phyloP scores from a whole-genome alignment of 345 rosid genomes.

The Mallotus nudiflorus region DNA sequence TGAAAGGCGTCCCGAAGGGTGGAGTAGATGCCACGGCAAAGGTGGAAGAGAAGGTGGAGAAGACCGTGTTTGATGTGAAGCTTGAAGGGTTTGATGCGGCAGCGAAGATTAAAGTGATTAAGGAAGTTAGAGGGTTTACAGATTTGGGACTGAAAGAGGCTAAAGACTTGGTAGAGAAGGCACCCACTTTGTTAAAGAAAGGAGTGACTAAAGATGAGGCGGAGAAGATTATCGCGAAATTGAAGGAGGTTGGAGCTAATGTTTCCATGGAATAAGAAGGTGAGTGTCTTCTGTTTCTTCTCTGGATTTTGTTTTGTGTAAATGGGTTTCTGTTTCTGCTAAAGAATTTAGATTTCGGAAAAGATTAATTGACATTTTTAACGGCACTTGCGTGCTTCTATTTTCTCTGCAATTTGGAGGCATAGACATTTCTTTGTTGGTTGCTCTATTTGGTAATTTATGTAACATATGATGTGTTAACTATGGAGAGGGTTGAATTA shows the following conservation, averaged over 20 bases:
- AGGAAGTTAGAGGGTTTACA: conserved; percentile 84
- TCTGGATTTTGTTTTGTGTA: not conserved
- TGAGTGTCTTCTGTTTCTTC: conserved; percentile 6
- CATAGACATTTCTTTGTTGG: not conserved
- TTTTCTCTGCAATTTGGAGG: not conserved
- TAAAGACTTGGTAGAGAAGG: conserved; percentile 94
- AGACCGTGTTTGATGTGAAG: conserved; percentile 75
- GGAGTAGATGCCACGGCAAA: conserved; percentile 41
- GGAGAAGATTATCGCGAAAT: conserved; percentile 67
- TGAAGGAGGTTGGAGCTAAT: conserved; percentile 88
- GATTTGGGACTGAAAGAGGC: conserved; percentile 92
- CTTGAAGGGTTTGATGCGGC: conserved; percentile 78
- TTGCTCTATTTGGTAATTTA: conserved; percentile 1
- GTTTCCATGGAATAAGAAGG: conserved; percentile 69
- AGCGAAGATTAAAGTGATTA: conserved; percentile 80
- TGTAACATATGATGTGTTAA: too few relatives aligned
- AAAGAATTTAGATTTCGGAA: not conserved
- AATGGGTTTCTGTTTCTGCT: not conserved
- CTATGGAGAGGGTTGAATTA: too few relatives aligned
- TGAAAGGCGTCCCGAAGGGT: conserved; percentile 35
- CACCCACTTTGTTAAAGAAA: conserved; percentile 78
- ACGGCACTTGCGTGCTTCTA: too few relatives aligned
- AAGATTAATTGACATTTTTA: not conserved
- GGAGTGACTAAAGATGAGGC: conserved; percentile 94
- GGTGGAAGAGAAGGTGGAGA: conserved; percentile 62